Percentiles rank a stretch among this genome's conserved stretches.
Conservation (phyloP, 176 grass and related monocot genomes). For the Triticum timopheevii region DNA sequence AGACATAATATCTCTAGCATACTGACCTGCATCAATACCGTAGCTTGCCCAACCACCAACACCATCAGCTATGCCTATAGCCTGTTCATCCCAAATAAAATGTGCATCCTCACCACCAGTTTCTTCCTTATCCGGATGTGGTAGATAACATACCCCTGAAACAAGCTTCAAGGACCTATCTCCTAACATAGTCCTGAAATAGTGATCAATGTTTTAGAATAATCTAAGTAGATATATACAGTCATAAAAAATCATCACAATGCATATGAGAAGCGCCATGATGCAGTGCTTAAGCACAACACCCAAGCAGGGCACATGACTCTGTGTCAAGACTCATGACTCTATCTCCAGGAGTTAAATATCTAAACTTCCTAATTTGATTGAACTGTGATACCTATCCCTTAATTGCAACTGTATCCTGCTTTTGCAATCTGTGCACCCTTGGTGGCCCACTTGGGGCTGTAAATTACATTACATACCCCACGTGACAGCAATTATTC, state of each 20-base stretch:
- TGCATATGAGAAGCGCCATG: not conserved
- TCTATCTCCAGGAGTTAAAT: not conserved
- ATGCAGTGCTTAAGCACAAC: not conserved
- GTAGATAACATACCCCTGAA: constrained; percentile 68
- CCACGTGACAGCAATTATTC: not conserved
- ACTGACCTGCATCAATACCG: constrained; percentile 62
- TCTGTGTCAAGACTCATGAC: not conserved
- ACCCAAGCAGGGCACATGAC: not conserved
- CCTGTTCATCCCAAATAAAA: constrained; percentile 70
- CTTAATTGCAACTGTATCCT: not conserved
- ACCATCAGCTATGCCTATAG: constrained; percentile 70
- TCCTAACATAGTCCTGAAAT: constrained; percentile 38
- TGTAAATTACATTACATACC: not conserved
- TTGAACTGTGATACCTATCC: not conserved
- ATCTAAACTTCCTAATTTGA: not conserved
- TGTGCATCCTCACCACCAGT: constrained; percentile 76
- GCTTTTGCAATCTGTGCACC: not conserved
- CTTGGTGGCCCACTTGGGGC: not conserved
- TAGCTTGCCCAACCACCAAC: constrained; percentile 73
- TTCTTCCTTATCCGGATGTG: constrained; percentile 76
- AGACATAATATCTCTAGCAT: constrained; percentile 65
- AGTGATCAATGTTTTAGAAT: not conserved
- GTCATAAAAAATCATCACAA: not conserved
- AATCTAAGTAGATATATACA: not conserved
- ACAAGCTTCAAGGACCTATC: constrained; percentile 50